Conservation (phyloP, 345 rosid genomes). For the Salix udensis region DNA sequence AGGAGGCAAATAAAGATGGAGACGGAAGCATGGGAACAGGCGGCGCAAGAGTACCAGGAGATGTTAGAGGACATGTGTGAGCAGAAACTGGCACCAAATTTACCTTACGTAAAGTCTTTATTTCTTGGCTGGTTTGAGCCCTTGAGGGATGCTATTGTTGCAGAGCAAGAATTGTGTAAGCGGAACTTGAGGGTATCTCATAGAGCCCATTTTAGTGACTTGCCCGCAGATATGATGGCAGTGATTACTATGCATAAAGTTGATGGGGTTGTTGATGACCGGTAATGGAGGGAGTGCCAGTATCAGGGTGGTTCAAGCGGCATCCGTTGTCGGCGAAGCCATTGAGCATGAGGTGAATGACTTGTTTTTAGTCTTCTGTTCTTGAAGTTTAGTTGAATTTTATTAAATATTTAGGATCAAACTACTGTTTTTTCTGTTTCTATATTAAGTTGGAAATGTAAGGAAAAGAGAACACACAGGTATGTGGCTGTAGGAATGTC, state of each 20-base stretch:
- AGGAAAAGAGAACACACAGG: background rate
- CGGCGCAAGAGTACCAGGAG: constrained; percentile 83
- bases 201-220: constrained; percentile 45
- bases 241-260: constrained; percentile 90
- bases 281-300: constrained; percentile 50
- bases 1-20: constrained; percentile 73
- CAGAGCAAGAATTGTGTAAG: constrained; percentile 56
- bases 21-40: constrained; percentile 92
- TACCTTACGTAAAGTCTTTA: constrained; percentile 79
- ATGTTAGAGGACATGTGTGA: constrained; percentile 81
- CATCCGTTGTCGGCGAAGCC: constrained; percentile 82
- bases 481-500: background rate
- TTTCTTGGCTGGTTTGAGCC: constrained; percentile 99
- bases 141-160: constrained; percentile 65
- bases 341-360: constrained; percentile 80
- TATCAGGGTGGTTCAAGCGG: constrained; percentile 71
- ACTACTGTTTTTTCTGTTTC: background rate
- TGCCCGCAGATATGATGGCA: constrained; percentile 89
- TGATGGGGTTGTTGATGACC: constrained; percentile 83
- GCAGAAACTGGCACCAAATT: constrained; percentile 92
- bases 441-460: background rate
- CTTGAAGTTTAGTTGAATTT: background rate
- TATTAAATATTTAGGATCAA: background rate
- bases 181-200: constrained; percentile 39
- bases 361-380: background rate